Evolutionary conservation across 805 yeast species (phyloP), one percentile per base, ranked within the genome.

Genomic region (Naumovozyma baii): DNA sequence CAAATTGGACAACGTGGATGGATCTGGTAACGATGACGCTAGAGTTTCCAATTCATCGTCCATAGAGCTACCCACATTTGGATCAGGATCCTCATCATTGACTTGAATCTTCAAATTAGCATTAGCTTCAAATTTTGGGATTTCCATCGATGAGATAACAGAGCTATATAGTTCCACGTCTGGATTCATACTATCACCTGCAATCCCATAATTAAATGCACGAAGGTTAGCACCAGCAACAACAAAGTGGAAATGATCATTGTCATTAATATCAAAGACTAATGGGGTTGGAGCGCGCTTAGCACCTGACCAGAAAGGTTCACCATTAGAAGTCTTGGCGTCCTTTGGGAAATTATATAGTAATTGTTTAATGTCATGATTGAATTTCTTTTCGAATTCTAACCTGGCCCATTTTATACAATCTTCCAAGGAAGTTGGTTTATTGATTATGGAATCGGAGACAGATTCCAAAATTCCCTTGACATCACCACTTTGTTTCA

Each of bases 271-370:
- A 56, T 87, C 90, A 59, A 92, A 87, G 12, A 48, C 68, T 46
- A 87, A 70, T n/a, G 95, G 85, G 34, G 72, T 74, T 36, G 99
- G 99, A 15, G 95, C 95, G 61, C 97, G 80, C 66, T 92, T 92
- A 26, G 97, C 92, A 40, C 96, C 96, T 16, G 95, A 76, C 99
- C 99, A 92, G 66, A 92, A 92, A 51, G 94, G 92, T 25, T 80
- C 87, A 40, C 98, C 98, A 37, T 72, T 72, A 0, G 95, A 77
- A 3, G 96, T 92, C 33, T 73, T 79, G 3, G 97, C 92, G 64
- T 92, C 98, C 44, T 74, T 76, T 16, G 99, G 99, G 75, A 92
- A 92, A 60, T 90, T 92, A 71, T 75, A 92, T 49, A 92, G 72
- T 56, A 92, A 73, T 69, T 92, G 99, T 56, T 78, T 68, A 48